Evolutionary conservation across 2,329 filamentous ascomycete genomes (phyloP).

Genomic region (Aureobasidium sp.): DNA sequence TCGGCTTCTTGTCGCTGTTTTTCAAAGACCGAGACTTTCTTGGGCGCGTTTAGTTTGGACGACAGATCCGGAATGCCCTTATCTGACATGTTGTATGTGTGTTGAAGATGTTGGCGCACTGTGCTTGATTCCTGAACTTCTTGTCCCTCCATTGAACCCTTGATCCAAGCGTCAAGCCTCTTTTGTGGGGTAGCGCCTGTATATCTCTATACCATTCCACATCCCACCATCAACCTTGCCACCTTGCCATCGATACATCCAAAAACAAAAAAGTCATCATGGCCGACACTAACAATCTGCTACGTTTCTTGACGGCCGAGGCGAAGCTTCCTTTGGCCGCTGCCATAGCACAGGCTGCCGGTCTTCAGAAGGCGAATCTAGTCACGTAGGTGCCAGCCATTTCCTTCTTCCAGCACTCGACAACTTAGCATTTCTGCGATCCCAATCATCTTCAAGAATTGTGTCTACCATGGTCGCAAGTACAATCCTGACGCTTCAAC

Average conservation of each 20-base stretch:
- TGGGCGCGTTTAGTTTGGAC: conserved; percentile 60
- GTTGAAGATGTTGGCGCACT: neutral
- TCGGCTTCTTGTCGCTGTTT: conserved; percentile 82
- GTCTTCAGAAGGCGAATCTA: conserved; percentile 43
- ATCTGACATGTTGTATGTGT: conserved; percentile 1
- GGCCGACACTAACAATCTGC: conserved; percentile 23
- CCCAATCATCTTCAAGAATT: too few relatives aligned
- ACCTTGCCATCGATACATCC: neutral
- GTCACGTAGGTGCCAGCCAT: conserved; percentile 38
- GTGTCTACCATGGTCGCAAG: neutral
- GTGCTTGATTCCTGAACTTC: neutral
- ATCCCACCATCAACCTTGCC: neutral
- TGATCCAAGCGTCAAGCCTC: conserved; percentile 17
- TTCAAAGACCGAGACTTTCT: conserved; percentile 82
- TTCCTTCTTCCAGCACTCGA: neutral
- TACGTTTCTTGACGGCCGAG: conserved; percentile 52
- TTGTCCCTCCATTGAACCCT: neutral
- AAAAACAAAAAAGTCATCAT: neutral
- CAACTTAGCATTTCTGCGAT: too few relatives aligned
- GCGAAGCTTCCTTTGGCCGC: conserved; percentile 46
- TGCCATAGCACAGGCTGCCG: conserved; percentile 47
- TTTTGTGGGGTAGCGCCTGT: neutral
- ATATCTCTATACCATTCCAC: neutral
- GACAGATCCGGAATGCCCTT: conserved; percentile 4
- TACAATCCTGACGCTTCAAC: neutral